Evolutionary conservation across 2,329 filamentous ascomycete species (phyloP), one percentile per base, ranked within the genome.

Genomic region (Tolypocladium pustulatum): DNA sequence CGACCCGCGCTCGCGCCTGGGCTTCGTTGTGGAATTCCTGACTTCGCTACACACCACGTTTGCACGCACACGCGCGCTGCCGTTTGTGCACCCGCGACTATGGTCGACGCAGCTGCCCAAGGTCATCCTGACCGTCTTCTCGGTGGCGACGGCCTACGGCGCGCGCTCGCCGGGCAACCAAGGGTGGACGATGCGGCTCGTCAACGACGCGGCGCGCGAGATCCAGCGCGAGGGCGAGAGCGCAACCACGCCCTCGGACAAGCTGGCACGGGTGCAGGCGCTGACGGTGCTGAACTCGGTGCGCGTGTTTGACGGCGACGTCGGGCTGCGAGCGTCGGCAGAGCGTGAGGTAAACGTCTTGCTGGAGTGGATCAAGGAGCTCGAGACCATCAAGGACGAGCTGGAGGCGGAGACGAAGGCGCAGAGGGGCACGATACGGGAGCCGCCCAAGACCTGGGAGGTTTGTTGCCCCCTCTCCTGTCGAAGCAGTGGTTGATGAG

Each of bases 241-340:
- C 17, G 68, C 67, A 8, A 60, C 59, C 6, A 71, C 70, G 3
- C 67, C 68, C 0, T 60, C 64, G 1, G 74, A 77, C 49, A 76
- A 74, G 66, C 66, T 78, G 34, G 75, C 75, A 4, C 69, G 75
- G 15, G 68, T 76, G 4, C 76, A 79, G 63, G 76, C 75, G 1
- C 66, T 78, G 22, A 60, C 76, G 20, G 61, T 77, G 15, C 65
- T 77, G 36, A 74, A 78, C 60, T 66, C 71, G 2, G 73, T 79
- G 40, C 70, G 76, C 49, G 67, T 76, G 60, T 74, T 78, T 56
- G 76, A 78, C 46, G 77, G 76, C 0, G 76, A 79, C 56, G 59
- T 78, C 4, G 62, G 66, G 5, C 64, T 78, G 52, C 64, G 72
- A 25, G 70, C 74, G 1, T 68, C 76, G n/a, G 74, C 70, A 0